Evolutionary conservation across 495 filamentous ascomycete genomes (phyloP).

Genomic region (Acidiella bohemica): DNA sequence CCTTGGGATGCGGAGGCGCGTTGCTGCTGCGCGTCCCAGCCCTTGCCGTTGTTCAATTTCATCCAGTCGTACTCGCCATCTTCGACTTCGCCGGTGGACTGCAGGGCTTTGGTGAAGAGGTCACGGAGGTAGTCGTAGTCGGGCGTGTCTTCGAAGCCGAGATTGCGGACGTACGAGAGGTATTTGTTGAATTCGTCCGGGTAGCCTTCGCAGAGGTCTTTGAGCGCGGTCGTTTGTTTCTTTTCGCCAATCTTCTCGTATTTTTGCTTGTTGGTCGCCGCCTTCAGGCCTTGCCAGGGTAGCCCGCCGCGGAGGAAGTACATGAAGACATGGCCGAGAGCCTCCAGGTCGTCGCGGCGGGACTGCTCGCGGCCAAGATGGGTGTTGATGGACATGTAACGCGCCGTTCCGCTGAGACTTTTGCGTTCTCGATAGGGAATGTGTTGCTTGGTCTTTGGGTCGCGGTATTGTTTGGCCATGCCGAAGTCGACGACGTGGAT

Average conservation of each 20-base stretch:
- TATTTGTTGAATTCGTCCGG: constrained; percentile 98
- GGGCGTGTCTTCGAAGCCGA: constrained; percentile 95
- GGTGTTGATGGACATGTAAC: constrained; percentile 99
- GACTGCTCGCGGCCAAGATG: constrained; percentile 95
- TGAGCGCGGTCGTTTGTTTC: constrained; percentile 95
- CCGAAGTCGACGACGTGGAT: constrained; percentile 99
- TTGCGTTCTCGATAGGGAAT: constrained; percentile 98
- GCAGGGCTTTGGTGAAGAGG: constrained; percentile 90
- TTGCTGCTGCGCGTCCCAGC: constrained; percentile 54
- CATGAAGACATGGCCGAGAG: constrained; percentile 96
- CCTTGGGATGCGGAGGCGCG: constrained; percentile 50
- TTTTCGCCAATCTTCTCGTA: constrained; percentile 99
- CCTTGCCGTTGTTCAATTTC: constrained; percentile 92
- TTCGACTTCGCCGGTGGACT: constrained; percentile 85
- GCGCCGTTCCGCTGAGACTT: constrained; percentile 87
- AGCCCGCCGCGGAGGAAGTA: constrained; percentile 95
- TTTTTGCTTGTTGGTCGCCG: constrained; percentile 99
- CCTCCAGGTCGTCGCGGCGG: constrained; percentile 89
- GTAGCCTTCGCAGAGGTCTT: constrained; percentile 92
- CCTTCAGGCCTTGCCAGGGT: constrained; percentile 97
- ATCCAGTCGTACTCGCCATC: constrained; percentile 99
- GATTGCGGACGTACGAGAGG: constrained; percentile 88
- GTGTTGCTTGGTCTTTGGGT: constrained; percentile 98
- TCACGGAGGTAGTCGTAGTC: constrained; percentile 98
- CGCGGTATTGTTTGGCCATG: constrained; percentile 99